Evolutionary conservation across 2,329 filamentous ascomycete genomes (phyloP).

Genomic region (Sporothrix schenckii): DNA sequence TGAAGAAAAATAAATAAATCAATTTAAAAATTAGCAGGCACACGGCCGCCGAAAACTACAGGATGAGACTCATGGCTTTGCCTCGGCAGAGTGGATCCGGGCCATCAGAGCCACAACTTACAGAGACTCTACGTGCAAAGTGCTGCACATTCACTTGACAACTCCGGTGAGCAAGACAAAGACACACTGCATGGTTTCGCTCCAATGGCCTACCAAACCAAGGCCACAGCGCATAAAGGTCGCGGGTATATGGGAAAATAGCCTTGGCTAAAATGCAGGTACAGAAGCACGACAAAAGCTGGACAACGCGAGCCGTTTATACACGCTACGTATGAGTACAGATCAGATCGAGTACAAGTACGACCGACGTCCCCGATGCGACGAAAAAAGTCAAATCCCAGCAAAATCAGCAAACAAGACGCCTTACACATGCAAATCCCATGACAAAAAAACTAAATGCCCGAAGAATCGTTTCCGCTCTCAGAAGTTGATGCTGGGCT

Average conservation of each 20-base stretch:
- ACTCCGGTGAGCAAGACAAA: not conserved
- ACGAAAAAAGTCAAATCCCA: not conserved
- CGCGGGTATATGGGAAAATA: not conserved
- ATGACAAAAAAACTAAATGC: not conserved
- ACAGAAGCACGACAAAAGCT: not conserved
- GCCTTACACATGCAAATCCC: not conserved
- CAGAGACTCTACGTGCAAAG: not conserved
- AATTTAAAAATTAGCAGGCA: not conserved
- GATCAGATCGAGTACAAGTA: not conserved
- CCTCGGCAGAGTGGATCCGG: conserved; percentile 35
- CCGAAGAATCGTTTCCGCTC: not conserved
- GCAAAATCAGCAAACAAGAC: not conserved
- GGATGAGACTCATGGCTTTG: conserved; percentile 13
- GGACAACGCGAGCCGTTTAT: conserved; percentile 11
- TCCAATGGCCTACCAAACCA: not conserved
- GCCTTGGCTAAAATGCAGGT: conserved; percentile 6
- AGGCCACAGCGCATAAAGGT: not conserved
- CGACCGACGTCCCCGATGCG: not conserved
- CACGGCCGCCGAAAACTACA: conserved; percentile 1
- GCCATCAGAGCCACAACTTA: not conserved
- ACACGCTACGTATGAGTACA: conserved; percentile 16
- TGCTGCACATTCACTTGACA: not conserved
- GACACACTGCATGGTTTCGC: not conserved
- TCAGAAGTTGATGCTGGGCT: conserved; percentile 29
- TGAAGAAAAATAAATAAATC: not conserved